Evolutionary conservation across 345 rosid species (phyloP), one percentile per base, ranked within the genome.

Genomic region (Ailanthus altissimus): DNA sequence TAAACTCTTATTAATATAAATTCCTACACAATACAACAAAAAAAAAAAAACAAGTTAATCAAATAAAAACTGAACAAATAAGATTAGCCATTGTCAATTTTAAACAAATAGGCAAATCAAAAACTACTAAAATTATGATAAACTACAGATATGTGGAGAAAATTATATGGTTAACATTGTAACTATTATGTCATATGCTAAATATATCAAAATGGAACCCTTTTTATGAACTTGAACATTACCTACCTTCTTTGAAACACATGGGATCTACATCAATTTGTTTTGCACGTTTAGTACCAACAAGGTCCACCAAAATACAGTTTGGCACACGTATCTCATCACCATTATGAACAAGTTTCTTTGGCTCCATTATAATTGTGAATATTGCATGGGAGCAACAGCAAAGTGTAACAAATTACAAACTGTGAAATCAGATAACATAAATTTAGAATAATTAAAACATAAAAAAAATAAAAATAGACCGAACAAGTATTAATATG

Each of bases 351-450:
- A 84, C 67, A 81, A 45, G 84, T 82, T 86, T 96, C 94, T 96
- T 96, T 83, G 92, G 99, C 81, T 96, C 98, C 90, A 96, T 66
- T 13, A 92, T 88, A 72, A 96, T 94, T 42, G 98, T 96, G 81
- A 96, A 93, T 56, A 96, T 96, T 75, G 98, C 99, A 87, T 93
- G 99, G 6, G 99, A 96, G 15, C 97, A 98, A 83, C 98, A 93
- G 85, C 15, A 79, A 79, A 59, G 58, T n/a, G 15, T 25, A 63
- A 75, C 18, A 13, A 82, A 51, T 16, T 70, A 2, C 38, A 56
- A 23, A 7, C 2, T 64, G 50, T 57, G 56, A 21, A 45, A 9
- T 38, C 20, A 20, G 76, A 58, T 38, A 23, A 11, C 25, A 6
- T 15, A 56, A 49, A 28, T 49, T n/a, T 36, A 63, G 28, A 20